phyloP scores from a whole-genome alignment of 805 yeast genomes.

The Dipodascopsis tothii region DNA sequence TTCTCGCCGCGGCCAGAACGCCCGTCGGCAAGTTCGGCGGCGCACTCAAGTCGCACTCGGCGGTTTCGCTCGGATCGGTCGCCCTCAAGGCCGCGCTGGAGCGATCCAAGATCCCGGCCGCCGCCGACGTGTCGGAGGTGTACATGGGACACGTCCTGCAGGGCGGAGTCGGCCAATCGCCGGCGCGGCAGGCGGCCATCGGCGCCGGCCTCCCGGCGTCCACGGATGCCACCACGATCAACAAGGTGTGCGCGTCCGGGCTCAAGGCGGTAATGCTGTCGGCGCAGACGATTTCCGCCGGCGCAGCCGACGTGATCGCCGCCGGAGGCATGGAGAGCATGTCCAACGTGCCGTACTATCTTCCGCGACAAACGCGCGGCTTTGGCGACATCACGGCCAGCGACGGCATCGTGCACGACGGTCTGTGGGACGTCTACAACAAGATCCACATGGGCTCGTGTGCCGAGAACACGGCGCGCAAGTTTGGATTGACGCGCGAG shows the following conservation, averaged over 20 bases:
- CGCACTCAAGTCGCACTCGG: slow-evolving; percentile 60
- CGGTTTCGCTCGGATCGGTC: slow-evolving; percentile 81
- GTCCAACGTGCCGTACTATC: slow-evolving; percentile 88
- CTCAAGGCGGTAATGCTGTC: slow-evolving; percentile 81
- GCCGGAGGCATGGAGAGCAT: slow-evolving; percentile 96
- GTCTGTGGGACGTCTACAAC: slow-evolving; percentile 86
- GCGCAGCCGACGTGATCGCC: slow-evolving; percentile 55
- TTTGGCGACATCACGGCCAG: slow-evolving; percentile 73
- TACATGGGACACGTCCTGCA: slow-evolving; percentile 84
- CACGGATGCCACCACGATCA: slow-evolving; percentile 80
- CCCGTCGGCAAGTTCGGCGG: slow-evolving; percentile 96
- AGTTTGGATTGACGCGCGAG: slow-evolving; percentile 68
- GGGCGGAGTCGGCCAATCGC: slow-evolving; percentile 91
- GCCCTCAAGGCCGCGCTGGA: slow-evolving; percentile 85
- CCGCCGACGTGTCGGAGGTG: slow-evolving; percentile 77
- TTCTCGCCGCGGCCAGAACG: slow-evolving; percentile 87
- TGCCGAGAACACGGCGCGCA: slow-evolving; percentile 92
- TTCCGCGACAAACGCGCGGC: slow-evolving; percentile 82
- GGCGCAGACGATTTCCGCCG: slow-evolving; percentile 76
- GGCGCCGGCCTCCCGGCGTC: slow-evolving; percentile 75
- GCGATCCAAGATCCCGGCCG: slow-evolving; percentile 64
- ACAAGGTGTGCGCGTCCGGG: slow-evolving; percentile 95
- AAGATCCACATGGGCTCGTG: slow-evolving; percentile 90
- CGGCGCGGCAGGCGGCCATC: slow-evolving; percentile 92
- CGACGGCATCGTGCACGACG: slow-evolving; percentile 90